phyloP scores from a whole-genome alignment of 2,329 filamentous ascomycete species.

The Penicillium nordicum region DNA sequence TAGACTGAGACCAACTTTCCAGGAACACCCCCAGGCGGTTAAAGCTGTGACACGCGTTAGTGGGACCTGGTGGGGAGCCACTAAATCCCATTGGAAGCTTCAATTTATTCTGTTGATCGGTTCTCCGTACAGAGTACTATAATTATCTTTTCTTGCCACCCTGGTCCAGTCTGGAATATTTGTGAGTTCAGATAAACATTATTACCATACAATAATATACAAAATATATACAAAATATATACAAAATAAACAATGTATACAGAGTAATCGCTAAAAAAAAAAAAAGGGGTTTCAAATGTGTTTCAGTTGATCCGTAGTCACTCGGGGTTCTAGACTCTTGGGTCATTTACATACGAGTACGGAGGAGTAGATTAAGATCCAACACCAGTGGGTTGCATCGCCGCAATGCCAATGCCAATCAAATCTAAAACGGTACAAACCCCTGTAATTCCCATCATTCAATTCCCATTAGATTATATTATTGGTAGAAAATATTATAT shows the following conservation, averaged over 20 bases:
- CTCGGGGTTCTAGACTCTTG: not conserved
- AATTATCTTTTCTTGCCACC: slow-evolving; percentile 20
- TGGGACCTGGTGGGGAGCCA: slow-evolving; percentile 24
- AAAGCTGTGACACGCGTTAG: slow-evolving; percentile 34
- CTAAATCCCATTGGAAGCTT: slow-evolving; percentile 19
- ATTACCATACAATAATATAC: too few relatives aligned
- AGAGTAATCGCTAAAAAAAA: too few relatives aligned
- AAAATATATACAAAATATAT: too few relatives aligned
- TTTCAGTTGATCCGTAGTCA: slow-evolving; percentile 12
- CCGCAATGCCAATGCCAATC: slow-evolving; percentile 5
- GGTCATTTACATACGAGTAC: not conserved
- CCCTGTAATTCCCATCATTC: not conserved
- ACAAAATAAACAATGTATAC: too few relatives aligned
- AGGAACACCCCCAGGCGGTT: not conserved
- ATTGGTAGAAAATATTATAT: not conserved
- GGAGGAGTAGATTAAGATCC: slow-evolving; percentile 1
- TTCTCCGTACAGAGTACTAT: slow-evolving; percentile 5
- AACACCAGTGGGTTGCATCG: slow-evolving; percentile 11
- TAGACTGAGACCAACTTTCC: not conserved
- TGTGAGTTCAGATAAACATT: too few relatives aligned
- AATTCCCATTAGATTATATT: not conserved
- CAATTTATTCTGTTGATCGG: not conserved
- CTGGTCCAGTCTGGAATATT: not conserved
- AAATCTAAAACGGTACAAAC: not conserved
- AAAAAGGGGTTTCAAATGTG: slow-evolving; percentile 9